Evolutionary conservation across 768 basidiomycete genomes (phyloP).

Genomic region (Boletales sp.): DNA sequence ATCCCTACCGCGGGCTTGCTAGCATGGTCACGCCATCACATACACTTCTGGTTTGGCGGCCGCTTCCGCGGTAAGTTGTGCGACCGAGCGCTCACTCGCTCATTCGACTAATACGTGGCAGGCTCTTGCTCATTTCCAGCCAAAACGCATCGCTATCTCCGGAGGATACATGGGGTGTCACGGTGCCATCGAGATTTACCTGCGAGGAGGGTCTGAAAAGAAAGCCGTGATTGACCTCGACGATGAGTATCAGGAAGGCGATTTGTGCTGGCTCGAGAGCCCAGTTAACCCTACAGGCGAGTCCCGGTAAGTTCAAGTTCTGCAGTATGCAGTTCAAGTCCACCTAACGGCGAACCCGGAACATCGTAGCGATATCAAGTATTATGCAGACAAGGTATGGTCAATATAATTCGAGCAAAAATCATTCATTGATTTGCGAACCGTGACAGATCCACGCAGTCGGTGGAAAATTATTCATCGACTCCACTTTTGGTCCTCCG

Average conservation of each 20-base stretch:
- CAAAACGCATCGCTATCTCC: constrained; percentile 75
- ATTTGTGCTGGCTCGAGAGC: constrained; percentile 85
- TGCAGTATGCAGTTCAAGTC: background rate
- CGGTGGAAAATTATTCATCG: constrained; percentile 71
- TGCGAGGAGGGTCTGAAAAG: constrained; percentile 32
- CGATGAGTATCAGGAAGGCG: constrained; percentile 67
- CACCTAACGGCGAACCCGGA: constrained; percentile 2
- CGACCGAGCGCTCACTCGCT: background rate
- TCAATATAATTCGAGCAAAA: background rate
- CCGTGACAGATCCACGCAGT: constrained; percentile 58
- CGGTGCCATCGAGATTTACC: constrained; percentile 60
- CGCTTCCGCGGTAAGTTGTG: constrained; percentile 55
- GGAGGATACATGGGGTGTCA: constrained; percentile 79
- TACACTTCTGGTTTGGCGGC: constrained; percentile 80
- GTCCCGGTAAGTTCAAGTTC: constrained; percentile 46
- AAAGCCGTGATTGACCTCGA: constrained; percentile 60
- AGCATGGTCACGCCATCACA: constrained; percentile 72
- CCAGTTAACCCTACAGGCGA: constrained; percentile 87
- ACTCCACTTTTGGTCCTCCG: constrained; percentile 88
- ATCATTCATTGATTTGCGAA: background rate
- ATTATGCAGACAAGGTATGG: constrained; percentile 74
- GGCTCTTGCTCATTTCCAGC: constrained; percentile 67
- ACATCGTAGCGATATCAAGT: constrained; percentile 58
- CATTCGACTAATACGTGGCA: constrained; percentile 20
- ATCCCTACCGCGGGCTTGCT: constrained; percentile 4